Conservation (phyloP, 2,329 filamentous ascomycete species). For the Cordyceps pruinosa region DNA sequence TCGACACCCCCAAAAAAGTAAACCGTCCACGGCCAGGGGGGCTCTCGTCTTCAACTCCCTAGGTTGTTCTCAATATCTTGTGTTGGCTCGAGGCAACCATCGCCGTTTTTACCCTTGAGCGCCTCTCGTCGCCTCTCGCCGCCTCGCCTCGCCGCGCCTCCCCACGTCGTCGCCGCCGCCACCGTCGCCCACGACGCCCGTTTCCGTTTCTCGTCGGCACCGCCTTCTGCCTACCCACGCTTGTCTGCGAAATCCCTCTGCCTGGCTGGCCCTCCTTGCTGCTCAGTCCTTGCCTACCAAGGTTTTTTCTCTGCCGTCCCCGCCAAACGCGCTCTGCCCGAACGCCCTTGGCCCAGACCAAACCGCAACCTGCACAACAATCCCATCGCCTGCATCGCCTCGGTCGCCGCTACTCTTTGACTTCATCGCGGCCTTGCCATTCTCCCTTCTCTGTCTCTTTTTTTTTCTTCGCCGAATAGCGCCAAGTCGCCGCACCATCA, state of each 20-base stretch:
- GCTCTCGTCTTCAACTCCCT: background rate
- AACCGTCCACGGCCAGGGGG: background rate
- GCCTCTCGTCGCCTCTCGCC: too few relatives aligned
- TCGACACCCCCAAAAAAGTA: constrained; percentile 13
- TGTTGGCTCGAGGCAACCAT: background rate
- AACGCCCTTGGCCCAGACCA: background rate
- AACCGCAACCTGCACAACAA: background rate
- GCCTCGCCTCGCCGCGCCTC: background rate
- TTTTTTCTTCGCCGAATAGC: background rate
- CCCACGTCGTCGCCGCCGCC: background rate
- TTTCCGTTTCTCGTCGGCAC: background rate
- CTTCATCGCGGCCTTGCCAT: background rate
- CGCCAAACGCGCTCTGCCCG: constrained; percentile 6
- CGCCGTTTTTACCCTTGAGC: too few relatives aligned
- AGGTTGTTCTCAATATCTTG: background rate
- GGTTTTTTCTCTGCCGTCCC: too few relatives aligned
- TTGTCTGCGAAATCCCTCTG: constrained; percentile 6
- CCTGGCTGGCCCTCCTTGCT: background rate
- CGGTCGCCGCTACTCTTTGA: background rate
- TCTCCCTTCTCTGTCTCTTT: background rate
- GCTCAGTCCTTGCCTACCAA: too few relatives aligned
- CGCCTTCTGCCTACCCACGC: background rate
- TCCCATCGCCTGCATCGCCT: background rate
- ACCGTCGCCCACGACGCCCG: background rate
- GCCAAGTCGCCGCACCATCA: background rate